Base-by-base conservation (phyloP, 192 early-diverging fungal genomes). In the Gonapodya sp. region DNA sequence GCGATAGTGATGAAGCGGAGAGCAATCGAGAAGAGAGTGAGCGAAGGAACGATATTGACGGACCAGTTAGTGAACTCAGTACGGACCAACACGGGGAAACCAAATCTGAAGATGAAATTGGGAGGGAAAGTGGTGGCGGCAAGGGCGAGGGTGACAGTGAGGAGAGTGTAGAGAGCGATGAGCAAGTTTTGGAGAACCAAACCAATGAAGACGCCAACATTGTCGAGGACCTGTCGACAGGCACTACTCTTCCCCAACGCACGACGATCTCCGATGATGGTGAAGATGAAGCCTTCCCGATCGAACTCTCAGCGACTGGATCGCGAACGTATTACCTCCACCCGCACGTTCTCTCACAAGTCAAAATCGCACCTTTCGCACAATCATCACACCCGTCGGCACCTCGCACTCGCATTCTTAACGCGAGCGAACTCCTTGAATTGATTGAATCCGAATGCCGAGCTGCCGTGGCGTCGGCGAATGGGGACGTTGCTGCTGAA, bases 391-490 rank as follows among this genome's bases (percentile, higher is more conserved):
- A 77, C 2, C 75, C 75, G 8, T 16, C 79, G 0, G 85, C 79
- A 18, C 82, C 85, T 0, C 88, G 89, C 36, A 90, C 89, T 36
- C 88, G 88, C 33, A 92, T 94, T 81, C 83, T 92, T 78, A 82
- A 85, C 73, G 92, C 92, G 30, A 85, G 87, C 34, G 93, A 95
- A 85, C 88, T 95, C 34, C 86, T 95, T 1, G 87, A 87, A 36
- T 82, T 92, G n/a, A 86, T 95, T 73, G 83, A 87, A 77, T 79
- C 81, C 34, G 84, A 86, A 46, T 91, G 91, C 81, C 94, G 93
- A 32, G 8, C 79, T 83, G 16, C 82, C 83, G 46, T 64, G 8
- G 46, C 46, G 46, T 8, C 8, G 24, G 8, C 46, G 46, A 24
- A 16, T 64, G 46, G 46, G 24, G 2, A 84, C 84, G 86, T 83